A percentile compares a stretch with the other conserved stretches of the same genome.
Evolutionary conservation across 2,329 filamentous ascomycete genomes (phyloP).

Genomic region (Aureobasidium pullulans): DNA sequence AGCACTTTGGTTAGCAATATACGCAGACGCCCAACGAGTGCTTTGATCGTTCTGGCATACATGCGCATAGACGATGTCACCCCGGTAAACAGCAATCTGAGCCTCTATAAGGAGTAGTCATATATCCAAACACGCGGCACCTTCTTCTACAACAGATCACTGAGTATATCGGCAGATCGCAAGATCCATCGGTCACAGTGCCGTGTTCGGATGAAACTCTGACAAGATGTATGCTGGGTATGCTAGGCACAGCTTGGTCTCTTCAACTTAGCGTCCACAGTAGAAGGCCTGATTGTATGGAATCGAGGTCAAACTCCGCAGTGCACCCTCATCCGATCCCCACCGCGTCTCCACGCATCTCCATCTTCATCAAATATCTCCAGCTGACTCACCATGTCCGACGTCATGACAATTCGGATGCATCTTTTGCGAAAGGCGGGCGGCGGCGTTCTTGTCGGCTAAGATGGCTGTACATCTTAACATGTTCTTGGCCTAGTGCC

Average conservation of each 20-base stretch:
- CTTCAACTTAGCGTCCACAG: too few relatives aligned
- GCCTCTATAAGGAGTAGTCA: neutral
- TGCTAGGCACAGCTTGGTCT: neutral
- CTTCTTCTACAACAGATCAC: too few relatives aligned
- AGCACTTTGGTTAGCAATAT: neutral
- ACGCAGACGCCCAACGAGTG: neutral
- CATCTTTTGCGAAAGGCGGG: neutral
- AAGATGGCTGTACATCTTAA: conserved; percentile 1
- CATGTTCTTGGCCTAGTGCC: neutral
- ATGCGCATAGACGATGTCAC: neutral
- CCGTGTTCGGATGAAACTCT: neutral
- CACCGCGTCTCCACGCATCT: neutral
- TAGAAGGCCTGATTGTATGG: neutral
- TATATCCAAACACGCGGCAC: too few relatives aligned
- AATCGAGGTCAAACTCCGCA: neutral
- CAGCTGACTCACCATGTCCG: neutral
- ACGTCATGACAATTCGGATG: neutral
- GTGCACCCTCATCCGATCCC: neutral
- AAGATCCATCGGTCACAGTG: neutral
- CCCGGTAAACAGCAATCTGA: neutral
- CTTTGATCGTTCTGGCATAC: neutral
- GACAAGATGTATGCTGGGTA: neutral
- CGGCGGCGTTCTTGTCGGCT: neutral
- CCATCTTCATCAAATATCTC: neutral
- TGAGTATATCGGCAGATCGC: neutral